These are phyloP conservation scores for Phaeosphaeriaceae sp. DNA, from an alignment of 2,329 filamentous ascomycete genomes.

Conservation along the genomic window DNA sequence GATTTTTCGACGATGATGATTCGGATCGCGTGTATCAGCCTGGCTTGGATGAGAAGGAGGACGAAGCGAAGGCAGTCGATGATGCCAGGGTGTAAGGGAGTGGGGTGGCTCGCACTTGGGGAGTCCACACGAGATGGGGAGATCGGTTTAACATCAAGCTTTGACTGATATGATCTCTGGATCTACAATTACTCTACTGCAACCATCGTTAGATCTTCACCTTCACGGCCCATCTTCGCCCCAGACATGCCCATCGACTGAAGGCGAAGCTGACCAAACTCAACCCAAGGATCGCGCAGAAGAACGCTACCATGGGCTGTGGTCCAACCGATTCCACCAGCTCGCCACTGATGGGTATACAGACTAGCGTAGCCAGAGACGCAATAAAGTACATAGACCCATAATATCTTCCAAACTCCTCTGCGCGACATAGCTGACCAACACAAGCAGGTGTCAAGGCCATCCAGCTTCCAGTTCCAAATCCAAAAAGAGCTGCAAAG, in stretches of 20 bases:
- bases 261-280: conserved; percentile 41
- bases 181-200: neutral
- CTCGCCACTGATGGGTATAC: conserved; percentile 47
- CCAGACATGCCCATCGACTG: conserved; percentile 47
- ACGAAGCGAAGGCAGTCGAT: conserved; percentile 2
- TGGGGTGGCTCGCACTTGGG: too few relatives aligned
- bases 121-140: too few relatives aligned
- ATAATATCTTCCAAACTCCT: conserved; percentile 60
- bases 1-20: conserved; percentile 38
- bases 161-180: neutral
- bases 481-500: conserved; percentile 55
- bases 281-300: conserved; percentile 40
- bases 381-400: conserved; percentile 56
- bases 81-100: conserved; percentile 1
- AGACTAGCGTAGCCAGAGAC: conserved; percentile 44
- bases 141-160: neutral
- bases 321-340: conserved; percentile 44
- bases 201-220: conserved; percentile 20
- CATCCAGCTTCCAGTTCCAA: conserved; percentile 58
- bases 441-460: conserved; percentile 56
- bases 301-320: conserved; percentile 44
- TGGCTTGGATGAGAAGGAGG: neutral
- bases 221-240: conserved; percentile 39
- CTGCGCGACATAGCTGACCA: conserved; percentile 55
- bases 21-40: conserved; percentile 11